Evolutionary conservation across 2,329 filamentous ascomycete species (phyloP), one percentile per base, ranked within the genome.

Genomic region (Colletotrichum australisinense): DNA sequence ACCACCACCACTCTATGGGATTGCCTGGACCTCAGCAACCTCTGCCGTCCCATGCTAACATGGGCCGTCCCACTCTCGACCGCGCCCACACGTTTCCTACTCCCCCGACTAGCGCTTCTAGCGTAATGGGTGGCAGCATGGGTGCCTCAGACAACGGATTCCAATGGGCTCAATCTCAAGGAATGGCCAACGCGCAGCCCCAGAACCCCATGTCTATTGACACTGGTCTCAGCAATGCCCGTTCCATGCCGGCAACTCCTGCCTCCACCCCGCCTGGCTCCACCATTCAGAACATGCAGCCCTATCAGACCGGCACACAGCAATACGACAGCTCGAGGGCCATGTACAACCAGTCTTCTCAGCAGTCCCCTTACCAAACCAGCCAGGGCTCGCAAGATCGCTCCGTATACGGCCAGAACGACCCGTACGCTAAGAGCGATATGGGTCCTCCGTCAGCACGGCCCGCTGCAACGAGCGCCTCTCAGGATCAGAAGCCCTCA

Each of bases 71-170:
- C 8, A 88, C 90, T 7, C 85, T 97, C 49, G 95, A 98, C 75
- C 91, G 96, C 65, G 93, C 95, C 19, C 94, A 98, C 81, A 97
- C 95, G 2, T 98, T 98, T 83, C 95, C 96, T 4, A 98, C 96
- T 4, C 96, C 96, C 46, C 95, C 96, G 1, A 94, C 95, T 0
- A 98, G 94, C 81, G 94, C 95, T n/a, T 97, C 95, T 0, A 94
- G 95, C 82, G 91, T 97, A 58, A 95, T 92, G 84, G 88, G 86
- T 12, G 92, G 85, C 85, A 84, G 89, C 74, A 94, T 97, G 88
- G 91, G 92, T 58, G 89, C 89, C 76, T 92, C 93, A 52, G 93
- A 94, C 42, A 73, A 60, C 38, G 93, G 89, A 53, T 97, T 96
- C 81, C 93, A 95, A 80, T 98, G 95, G 94, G 88, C 84, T 42